phyloP scores from a whole-genome alignment of 768 basidiomycete genomes.

The Boletus barrowsii region DNA sequence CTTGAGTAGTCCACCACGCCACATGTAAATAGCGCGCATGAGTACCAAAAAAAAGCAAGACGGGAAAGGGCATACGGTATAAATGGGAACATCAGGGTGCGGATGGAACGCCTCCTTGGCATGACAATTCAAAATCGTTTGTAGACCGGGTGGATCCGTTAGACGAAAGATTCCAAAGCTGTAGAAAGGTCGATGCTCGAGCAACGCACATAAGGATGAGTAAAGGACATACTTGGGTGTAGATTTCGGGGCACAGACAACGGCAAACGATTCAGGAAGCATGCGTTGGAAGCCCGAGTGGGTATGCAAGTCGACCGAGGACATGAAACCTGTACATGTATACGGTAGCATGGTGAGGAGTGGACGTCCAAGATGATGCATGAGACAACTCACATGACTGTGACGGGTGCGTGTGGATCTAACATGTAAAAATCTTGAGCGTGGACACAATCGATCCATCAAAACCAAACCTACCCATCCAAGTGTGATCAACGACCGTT shows the following conservation, averaged over 20 bases:
- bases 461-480: conserved; percentile 71
- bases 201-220: background rate
- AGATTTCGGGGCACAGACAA: conserved; percentile 83
- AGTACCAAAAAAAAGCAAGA: background rate
- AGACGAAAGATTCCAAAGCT: conserved; percentile 86
- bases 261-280: conserved; percentile 89
- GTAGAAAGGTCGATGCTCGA: background rate
- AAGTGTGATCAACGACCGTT: conserved; percentile 75
- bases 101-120: conserved; percentile 82
- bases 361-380: background rate
- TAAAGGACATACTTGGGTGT: conserved; percentile 59
- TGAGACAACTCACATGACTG: conserved; percentile 63
- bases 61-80: conserved; percentile 59
- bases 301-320: conserved; percentile 89
- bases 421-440: conserved; percentile 4
- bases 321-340: conserved; percentile 74
- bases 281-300: conserved; percentile 87
- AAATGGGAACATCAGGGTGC: conserved; percentile 79
- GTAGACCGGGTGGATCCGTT: conserved; percentile 82
- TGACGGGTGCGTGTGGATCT: conserved; percentile 93
- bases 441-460: background rate
- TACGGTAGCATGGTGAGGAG: background rate
- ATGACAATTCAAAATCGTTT: conserved; percentile 64
- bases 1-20: conserved; percentile 31
- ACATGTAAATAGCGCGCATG: background rate